phyloP scores from a whole-genome alignment of 495 filamentous ascomycete genomes.

The Neurospora sp. region DNA sequence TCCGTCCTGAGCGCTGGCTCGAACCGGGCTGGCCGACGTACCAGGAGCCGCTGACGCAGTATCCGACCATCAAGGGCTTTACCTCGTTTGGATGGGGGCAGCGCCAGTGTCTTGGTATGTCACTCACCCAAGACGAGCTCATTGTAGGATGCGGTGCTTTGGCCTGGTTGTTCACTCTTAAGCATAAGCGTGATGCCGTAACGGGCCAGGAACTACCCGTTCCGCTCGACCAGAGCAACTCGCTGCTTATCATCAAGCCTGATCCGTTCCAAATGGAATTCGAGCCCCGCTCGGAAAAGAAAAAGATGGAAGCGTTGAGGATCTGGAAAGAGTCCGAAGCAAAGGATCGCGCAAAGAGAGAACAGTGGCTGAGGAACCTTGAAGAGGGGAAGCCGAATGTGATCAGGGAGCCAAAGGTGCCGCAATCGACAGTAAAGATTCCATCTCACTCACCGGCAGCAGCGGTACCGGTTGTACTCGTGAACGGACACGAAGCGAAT shows the following conservation, averaged over 20 bases:
- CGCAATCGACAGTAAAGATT: not conserved
- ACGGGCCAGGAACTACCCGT: conserved; percentile 27
- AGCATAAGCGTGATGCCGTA: conserved; percentile 21
- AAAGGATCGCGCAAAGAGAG: conserved; percentile 13
- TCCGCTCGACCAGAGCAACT: conserved; percentile 32
- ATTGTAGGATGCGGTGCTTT: conserved; percentile 35
- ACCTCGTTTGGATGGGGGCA: conserved; percentile 51
- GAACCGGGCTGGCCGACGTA: conserved; percentile 43
- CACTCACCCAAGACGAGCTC: conserved; percentile 35
- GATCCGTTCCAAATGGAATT: conserved; percentile 32
- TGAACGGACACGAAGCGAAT: not conserved
- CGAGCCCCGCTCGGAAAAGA: conserved; percentile 25
- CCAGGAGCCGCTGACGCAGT: conserved; percentile 34
- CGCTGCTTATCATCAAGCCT: conserved; percentile 33
- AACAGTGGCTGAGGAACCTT: conserved; percentile 14
- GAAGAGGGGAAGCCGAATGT: not conserved
- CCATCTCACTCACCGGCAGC: not conserved
- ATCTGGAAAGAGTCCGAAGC: conserved; percentile 15
- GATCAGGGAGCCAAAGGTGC: not conserved
- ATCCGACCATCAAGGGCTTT: conserved; percentile 35
- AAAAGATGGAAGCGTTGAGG: conserved; percentile 20
- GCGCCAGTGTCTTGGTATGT: conserved; percentile 48
- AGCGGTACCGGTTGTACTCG: not conserved
- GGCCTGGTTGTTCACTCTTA: conserved; percentile 41
- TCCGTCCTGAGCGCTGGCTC: conserved; percentile 42